Evolutionary conservation across 1,284 basidiomycete species (phyloP).

Genomic region (Ganoderma sinense): DNA sequence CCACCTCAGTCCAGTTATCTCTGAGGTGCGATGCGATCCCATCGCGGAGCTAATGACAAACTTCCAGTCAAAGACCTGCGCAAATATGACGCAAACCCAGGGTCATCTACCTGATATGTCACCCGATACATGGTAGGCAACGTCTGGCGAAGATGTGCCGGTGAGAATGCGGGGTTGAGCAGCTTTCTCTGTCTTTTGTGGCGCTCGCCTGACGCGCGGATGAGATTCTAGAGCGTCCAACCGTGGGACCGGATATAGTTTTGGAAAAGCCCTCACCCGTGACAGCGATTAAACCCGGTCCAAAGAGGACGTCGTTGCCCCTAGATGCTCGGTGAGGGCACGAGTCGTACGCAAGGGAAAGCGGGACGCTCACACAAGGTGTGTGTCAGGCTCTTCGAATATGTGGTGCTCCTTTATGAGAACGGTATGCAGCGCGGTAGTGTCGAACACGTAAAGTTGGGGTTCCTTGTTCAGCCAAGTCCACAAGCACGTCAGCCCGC

Average conservation of each 20-base stretch:
- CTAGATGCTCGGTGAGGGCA: not conserved
- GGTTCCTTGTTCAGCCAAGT: not conserved
- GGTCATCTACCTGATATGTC: not conserved
- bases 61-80: not conserved
- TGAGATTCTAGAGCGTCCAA: not conserved
- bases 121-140: conserved; percentile 35
- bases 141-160: conserved; percentile 33
- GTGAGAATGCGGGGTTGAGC: conserved; percentile 37
- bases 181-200: conserved; percentile 35
- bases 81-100: no score
- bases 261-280: not conserved
- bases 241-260: not conserved
- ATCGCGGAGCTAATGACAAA: conserved; percentile 7
- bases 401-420: conserved; percentile 16
- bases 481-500: not conserved
- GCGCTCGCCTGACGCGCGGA: conserved; percentile 23
- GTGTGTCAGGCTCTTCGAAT: conserved; percentile 11
- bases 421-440: conserved; percentile 9
- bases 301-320: not conserved
- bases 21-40: conserved; percentile 2
- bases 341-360: not conserved
- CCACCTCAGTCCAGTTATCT: conserved; percentile 5
- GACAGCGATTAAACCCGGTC: not conserved
- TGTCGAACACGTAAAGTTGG: conserved; percentile 10
- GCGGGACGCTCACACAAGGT: conserved; percentile 8